Evolutionary conservation across 2,329 filamentous ascomycete species (phyloP), one percentile per base, ranked within the genome.

Genomic region (Pseudogymnoascus sp.): DNA sequence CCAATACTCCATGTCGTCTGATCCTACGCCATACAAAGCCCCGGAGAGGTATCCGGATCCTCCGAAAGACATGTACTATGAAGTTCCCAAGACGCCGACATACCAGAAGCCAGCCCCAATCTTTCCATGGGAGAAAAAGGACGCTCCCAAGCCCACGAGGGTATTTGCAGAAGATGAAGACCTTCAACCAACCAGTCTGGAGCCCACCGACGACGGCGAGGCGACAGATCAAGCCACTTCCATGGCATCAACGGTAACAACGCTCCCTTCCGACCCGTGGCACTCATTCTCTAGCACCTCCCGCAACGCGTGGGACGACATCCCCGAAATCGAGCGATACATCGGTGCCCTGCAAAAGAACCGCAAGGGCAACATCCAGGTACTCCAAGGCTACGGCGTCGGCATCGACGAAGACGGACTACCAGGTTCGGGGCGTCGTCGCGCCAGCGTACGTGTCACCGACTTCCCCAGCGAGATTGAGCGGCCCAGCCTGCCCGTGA

Each of bases 271-370:
- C 58, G 80, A 87, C 68, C 81, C 85, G 17, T 96, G 90, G 89
- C 82, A 84, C 65, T 81, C 81, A 54, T 96, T 88, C 41, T 59
- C 57, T 37, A 40, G 35, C 33, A 61, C 17, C 72, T 79, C 84
- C n/a, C 82, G 85, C 54, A 99, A 97, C 73, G 92, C 91, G 13
- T 99, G 94, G 94, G 94, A 99, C 69, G 89, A 90, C 60, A 83
- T 95, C 60, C 89, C 90, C 10, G 88, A 90, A 66, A 99, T 99
- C 68, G 86, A 90, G 69, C 83, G 84, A 65, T 99, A 97, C 71
- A 89, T 97, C 61, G 89, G 90, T 65, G 81, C 84, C 60, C 78
- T 96, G 61, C 85, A 88, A 68, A 85, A 86, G 72, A 81, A 84
- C 70, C 81, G 79, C 62, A 80, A 78, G 63, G 79, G 69, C 21